Base-by-base conservation (phyloP, 345 rosid genomes). In the Luvunga scandens region DNA sequence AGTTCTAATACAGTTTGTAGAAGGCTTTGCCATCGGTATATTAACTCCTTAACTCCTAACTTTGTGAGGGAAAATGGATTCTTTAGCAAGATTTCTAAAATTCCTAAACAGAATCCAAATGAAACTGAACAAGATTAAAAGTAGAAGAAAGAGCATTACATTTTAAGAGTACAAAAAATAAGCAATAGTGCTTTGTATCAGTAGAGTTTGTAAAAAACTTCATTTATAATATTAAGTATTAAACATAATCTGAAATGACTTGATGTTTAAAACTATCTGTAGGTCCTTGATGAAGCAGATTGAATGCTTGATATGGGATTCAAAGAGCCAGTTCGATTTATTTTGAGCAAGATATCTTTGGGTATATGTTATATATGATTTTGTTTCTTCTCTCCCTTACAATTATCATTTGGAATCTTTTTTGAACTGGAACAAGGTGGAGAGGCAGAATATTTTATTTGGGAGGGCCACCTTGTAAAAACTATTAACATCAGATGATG, bases 221-320 rank as follows among this genome's bases (percentile, higher is more conserved):
- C 25, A 7, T 33, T 65, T 65, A 19, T 16, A 31, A 22, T 4
- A 31, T 33, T 38, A 65, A n/a, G 42, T 65, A 33, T 33, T 7
- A 4, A 21, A 8, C 7, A 33, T 18, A 18, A 3, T 65, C 8
- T 33, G 45, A 65, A 30, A 65, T 33, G 25, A 22, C 42, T 31
- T 65, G 69, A 65, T 65, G 16, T 22, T 33, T 22, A 7, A 31
- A 33, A 39, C 53, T 66, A 72, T 76, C 67, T 89, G 50, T 78
- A 96, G 98, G 99, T 96, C 39, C 90, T 96, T 66, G 99, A 96
- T 84, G 99, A 96, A 88, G 98, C 99, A 22, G 99, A 96, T 87
- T 83, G 98, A 83, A 96, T 96, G 99, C 99, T 96, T 84, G 99
- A 96, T 85, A 87, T 96, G 99, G 98, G 99, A 80, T 96, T 96